Percentiles rank a stretch among this genome's conserved stretches.
Conservation (phyloP, 1,284 basidiomycete species). For the Leccinum pachyderme region DNA sequence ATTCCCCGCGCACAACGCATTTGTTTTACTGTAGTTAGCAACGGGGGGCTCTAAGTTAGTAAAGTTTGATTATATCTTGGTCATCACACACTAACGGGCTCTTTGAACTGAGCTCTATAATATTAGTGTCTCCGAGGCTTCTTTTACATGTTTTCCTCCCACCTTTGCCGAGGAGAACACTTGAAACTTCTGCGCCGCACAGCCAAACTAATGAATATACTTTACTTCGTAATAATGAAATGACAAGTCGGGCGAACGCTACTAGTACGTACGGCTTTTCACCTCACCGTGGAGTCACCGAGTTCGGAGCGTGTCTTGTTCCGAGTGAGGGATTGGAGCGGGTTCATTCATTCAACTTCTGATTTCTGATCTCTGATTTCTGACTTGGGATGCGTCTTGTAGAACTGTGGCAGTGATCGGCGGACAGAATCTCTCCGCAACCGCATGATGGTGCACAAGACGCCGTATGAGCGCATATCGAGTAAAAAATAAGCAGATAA, state of each 20-base stretch:
- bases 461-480: neutral
- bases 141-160: neutral
- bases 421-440: neutral
- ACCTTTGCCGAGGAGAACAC: neutral
- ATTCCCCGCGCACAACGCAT: neutral
- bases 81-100: neutral
- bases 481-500: neutral
- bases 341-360: neutral
- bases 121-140: neutral
- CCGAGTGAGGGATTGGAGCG: slow-evolving; percentile 5
- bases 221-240: neutral
- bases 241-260: neutral
- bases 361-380: neutral
- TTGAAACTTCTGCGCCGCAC: neutral
- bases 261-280: neutral
- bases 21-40: neutral
- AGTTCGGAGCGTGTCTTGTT: slow-evolving; percentile 7
- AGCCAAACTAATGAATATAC: neutral
- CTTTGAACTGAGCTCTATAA: neutral
- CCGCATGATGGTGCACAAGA: neutral
- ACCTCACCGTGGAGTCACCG: neutral
- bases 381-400: neutral
- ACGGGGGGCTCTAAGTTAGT: neutral
- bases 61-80: neutral
- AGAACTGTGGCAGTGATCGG: neutral